phyloP scores from a whole-genome alignment of 1,139 yeast genomes.

The Candida sp. region DNA sequence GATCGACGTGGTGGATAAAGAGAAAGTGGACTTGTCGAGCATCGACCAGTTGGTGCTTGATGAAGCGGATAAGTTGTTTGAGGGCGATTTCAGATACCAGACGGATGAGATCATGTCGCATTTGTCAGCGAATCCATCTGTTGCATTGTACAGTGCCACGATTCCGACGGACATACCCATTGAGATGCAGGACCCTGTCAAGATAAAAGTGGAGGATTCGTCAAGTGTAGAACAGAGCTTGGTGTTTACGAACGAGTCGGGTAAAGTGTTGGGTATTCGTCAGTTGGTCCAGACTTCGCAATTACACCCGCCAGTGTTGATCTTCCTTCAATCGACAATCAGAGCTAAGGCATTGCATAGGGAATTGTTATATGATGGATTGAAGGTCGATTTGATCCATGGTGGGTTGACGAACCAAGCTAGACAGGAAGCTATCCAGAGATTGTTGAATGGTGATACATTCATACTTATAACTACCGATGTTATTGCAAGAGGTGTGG shows the following conservation, averaged over 20 bases:
- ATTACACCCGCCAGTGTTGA: constrained; percentile 90
- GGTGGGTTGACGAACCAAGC: constrained; percentile 93
- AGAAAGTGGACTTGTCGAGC: constrained; percentile 56
- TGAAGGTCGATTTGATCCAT: constrained; percentile 95
- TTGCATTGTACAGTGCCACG: constrained; percentile 93
- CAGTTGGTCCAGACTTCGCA: constrained; percentile 87
- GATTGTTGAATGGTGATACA: constrained; percentile 86
- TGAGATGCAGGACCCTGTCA: constrained; percentile 82
- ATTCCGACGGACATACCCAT: constrained; percentile 95
- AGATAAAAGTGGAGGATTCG: constrained; percentile 94
- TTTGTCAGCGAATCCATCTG: constrained; percentile 52
- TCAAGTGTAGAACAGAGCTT: constrained; percentile 82
- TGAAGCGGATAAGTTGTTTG: constrained; percentile 96
- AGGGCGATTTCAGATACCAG: constrained; percentile 89
- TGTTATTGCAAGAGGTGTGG: constrained; percentile 95
- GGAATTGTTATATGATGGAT: constrained; percentile 86
- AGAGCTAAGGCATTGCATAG: constrained; percentile 96
- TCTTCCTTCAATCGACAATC: constrained; percentile 88
- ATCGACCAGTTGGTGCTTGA: constrained; percentile 85
- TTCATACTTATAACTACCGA: constrained; percentile 99
- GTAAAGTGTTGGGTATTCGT: constrained; percentile 89
- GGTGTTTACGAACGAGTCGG: constrained; percentile 89
- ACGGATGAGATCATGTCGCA: constrained; percentile 82
- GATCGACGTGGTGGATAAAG: constrained; percentile 75
- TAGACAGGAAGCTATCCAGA: constrained; percentile 82